Conservation (phyloP, 2,329 filamentous ascomycete species). For the Alternaria incomplexa region DNA sequence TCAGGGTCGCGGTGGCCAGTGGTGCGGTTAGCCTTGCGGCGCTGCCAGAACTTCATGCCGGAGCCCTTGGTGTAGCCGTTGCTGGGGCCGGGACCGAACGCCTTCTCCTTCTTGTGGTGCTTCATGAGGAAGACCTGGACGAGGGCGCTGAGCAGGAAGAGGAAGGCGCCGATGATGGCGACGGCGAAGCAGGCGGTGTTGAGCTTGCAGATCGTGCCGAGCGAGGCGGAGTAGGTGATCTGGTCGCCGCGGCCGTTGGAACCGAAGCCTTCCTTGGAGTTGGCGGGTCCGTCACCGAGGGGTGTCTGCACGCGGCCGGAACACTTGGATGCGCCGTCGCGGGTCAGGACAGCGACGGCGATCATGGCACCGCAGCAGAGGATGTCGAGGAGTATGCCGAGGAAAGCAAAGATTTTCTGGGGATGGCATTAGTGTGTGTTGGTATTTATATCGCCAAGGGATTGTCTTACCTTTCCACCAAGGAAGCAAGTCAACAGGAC, state of each 20-base stretch:
- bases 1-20: conserved; percentile 51
- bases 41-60: conserved; percentile 56
- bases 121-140: conserved; percentile 72
- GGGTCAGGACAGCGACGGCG: conserved; percentile 78
- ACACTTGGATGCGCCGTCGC: conserved; percentile 72
- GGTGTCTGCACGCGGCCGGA: conserved; percentile 66
- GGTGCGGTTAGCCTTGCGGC: conserved; percentile 44
- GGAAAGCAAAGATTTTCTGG: conserved; percentile 66
- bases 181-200: conserved; percentile 80
- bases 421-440: background rate
- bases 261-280: conserved; percentile 57
- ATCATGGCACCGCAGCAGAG: conserved; percentile 79
- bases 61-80: conserved; percentile 73
- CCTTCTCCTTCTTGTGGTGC: conserved; percentile 76
- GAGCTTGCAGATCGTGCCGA: conserved; percentile 72
- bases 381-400: conserved; percentile 78
- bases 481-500: conserved; percentile 79
- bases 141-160: conserved; percentile 76
- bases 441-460: too few relatives aligned
- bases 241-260: conserved; percentile 50
- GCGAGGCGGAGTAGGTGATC: conserved; percentile 53
- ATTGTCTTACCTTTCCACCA: conserved; percentile 65
- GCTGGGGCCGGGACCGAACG: conserved; percentile 68
- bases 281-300: conserved; percentile 70
- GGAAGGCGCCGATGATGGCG: conserved; percentile 75